These are phyloP conservation scores for Angophora floribunda DNA, from an alignment of 345 rosid species.

Conservation along the genomic window DNA sequence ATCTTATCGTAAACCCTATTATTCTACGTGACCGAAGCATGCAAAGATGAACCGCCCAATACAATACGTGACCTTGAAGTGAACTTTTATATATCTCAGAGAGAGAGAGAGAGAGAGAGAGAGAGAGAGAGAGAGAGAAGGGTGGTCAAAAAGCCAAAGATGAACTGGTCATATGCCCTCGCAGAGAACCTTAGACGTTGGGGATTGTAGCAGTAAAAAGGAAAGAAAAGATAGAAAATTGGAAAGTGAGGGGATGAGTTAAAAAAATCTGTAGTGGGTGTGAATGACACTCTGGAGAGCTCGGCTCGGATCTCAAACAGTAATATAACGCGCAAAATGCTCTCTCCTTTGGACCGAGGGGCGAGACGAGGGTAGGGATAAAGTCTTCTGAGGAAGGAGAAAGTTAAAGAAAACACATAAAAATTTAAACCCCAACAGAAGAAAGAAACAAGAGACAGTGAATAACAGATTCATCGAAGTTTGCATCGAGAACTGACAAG, in stretches of 20 bases:
- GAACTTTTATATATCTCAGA: neutral
- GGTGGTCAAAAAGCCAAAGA: neutral
- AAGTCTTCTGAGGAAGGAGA: neutral
- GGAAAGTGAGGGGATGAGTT: neutral
- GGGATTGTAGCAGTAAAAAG: constrained; percentile 12
- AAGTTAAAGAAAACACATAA: neutral
- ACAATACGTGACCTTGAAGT: neutral
- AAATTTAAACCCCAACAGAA: neutral
- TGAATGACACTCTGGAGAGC: constrained; percentile 33
- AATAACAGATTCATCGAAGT: constrained; percentile 4
- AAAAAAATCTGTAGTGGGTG: constrained; percentile 15
- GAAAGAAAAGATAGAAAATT: neutral
- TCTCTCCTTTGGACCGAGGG: constrained; percentile 15
- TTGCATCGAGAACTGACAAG: constrained; percentile 16
- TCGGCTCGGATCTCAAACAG: constrained; percentile 53
- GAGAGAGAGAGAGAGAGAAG: neutral
- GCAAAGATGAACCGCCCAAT: neutral
- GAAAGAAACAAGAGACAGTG: neutral
- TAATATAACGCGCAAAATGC: neutral
- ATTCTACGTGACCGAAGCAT: neutral
- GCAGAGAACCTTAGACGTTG: constrained; percentile 5
- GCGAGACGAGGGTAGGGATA: neutral
- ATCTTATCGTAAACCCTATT: neutral
- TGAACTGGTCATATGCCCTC: neutral
- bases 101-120: neutral